A percentile compares a stretch with the other conserved stretches of the same genome.
Evolutionary conservation across 179 eudicot species (phyloP).

Genomic region (Heliamphora pulchella): DNA sequence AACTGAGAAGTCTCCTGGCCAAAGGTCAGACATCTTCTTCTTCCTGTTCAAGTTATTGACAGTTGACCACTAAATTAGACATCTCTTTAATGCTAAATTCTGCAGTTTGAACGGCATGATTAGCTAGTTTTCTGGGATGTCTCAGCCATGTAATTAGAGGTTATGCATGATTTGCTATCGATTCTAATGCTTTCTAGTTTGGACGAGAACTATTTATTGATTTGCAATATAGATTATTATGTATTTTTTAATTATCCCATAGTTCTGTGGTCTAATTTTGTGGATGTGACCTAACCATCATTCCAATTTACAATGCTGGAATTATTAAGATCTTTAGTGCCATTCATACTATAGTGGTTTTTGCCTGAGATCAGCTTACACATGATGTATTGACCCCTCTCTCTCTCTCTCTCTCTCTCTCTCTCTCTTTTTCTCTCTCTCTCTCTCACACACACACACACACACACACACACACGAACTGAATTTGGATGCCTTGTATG

Average conservation of each 20-base stretch:
- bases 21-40: conserved; percentile 11
- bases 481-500: background rate
- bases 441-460: no score
- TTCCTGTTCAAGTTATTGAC: background rate
- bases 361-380: background rate
- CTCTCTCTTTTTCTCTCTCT: no score
- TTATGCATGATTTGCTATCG: background rate
- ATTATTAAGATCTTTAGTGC: background rate
- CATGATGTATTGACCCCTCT: background rate
- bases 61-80: background rate
- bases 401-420: background rate
- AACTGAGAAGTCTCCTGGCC: conserved; percentile 10
- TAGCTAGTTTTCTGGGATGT: background rate
- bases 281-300: background rate
- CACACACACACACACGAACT: background rate
- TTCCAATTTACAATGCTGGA: background rate
- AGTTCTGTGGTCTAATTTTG: background rate
- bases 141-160: background rate
- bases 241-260: background rate
- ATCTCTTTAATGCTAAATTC: conserved; percentile 11
- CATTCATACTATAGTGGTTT: background rate
- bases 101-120: background rate
- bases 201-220: background rate
- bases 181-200: background rate
- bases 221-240: background rate